A percentile compares a stretch with the other conserved stretches of the same genome.
These are phyloP conservation scores for Petunia axillaris DNA, from an alignment of 257 asterid species.

Conservation along the genomic window DNA sequence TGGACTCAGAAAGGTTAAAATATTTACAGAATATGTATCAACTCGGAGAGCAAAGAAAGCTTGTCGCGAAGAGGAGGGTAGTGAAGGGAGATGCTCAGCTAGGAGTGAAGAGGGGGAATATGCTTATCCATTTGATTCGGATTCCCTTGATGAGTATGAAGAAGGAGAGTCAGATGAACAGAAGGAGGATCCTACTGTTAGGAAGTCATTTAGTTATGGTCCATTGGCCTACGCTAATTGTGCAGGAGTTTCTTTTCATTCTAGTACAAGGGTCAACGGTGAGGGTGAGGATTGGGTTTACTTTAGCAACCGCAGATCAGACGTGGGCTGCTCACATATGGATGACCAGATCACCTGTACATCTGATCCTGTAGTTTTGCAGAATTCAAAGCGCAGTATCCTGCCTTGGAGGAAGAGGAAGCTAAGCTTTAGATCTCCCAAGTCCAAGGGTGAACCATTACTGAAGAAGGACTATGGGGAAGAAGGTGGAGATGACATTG, in stretches of 20 bases:
- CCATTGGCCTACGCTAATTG: conserved; percentile 78
- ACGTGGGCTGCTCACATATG: conserved; percentile 53
- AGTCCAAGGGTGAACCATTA: conserved; percentile 90
- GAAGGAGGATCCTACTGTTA: conserved; percentile 56
- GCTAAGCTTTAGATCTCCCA: conserved; percentile 86
- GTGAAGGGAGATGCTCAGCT: conserved; percentile 69
- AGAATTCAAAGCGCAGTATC: conserved; percentile 76
- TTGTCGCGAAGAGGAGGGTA: conserved; percentile 80
- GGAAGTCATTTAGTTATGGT: conserved; percentile 92
- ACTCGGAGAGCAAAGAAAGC: conserved; percentile 81
- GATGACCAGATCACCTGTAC: conserved; percentile 45
- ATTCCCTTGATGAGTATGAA: conserved; percentile 67
- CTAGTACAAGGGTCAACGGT: conserved; percentile 52
- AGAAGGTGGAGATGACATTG: conserved; percentile 99
- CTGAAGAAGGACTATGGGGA: conserved; percentile 85
- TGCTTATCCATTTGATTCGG: conserved; percentile 78
- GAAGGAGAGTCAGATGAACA: conserved; percentile 78
- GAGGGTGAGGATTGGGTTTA: conserved; percentile 86
- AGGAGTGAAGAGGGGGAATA: conserved; percentile 93
- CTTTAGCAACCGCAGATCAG: conserved; percentile 83
- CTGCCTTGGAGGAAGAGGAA: conserved; percentile 95
- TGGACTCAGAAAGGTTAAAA: conserved; percentile 82
- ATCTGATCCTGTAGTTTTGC: conserved; percentile 52
- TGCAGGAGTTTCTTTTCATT: conserved; percentile 64
- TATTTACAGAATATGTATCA: conserved; percentile 77